phyloP scores from a whole-genome alignment of 305 asterid species.

The Ilex paraguariensis region DNA sequence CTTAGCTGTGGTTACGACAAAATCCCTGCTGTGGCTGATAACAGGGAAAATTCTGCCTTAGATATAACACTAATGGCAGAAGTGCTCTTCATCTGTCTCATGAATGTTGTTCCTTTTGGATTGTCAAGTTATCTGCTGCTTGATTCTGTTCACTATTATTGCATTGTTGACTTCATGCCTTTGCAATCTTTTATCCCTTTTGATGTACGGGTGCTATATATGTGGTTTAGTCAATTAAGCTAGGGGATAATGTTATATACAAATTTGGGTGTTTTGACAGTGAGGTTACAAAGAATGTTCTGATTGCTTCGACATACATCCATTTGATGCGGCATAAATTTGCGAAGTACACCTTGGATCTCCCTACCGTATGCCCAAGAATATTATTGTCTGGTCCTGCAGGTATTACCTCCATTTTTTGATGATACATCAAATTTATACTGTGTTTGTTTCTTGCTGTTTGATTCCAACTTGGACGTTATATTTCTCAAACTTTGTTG shows the following conservation, averaged over 20 bases:
- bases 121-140: too few species aligned
- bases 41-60: too few species aligned
- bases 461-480: conserved; percentile 4
- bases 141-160: too few species aligned
- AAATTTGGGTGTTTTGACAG: conserved; percentile 29
- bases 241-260: too few species aligned
- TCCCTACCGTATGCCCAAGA: conserved; percentile 83
- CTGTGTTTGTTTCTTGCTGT: conserved; percentile 3
- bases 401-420: conserved; percentile 40
- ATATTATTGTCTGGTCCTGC: conserved; percentile 87
- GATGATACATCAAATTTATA: not conserved
- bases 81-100: too few species aligned
- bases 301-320: conserved; percentile 71
- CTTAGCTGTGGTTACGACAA: too few species aligned
- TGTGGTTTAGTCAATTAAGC: not conserved
- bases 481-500: conserved; percentile 5
- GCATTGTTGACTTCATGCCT: too few species aligned
- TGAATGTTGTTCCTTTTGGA: too few species aligned
- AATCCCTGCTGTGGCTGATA: too few species aligned
- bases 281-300: conserved; percentile 79
- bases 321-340: conserved; percentile 67
- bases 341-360: conserved; percentile 71
- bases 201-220: not conserved
- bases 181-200: too few species aligned
- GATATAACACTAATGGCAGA: too few species aligned